phyloP scores from a whole-genome alignment of 2,329 filamentous ascomycete species.

The Cephalotrichum gorgonifer region DNA sequence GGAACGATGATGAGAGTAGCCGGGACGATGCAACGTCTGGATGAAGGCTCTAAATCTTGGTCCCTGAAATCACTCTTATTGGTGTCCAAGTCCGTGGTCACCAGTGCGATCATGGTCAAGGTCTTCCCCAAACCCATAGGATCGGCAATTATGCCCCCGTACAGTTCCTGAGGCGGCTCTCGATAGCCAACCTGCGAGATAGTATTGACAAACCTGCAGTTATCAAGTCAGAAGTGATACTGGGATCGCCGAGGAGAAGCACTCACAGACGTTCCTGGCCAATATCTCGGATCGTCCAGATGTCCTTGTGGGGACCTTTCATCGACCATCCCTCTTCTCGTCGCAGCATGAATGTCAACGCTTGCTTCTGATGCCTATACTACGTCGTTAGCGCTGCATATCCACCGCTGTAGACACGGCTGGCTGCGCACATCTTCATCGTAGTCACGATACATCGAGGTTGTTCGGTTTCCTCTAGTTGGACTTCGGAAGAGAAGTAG shows the following conservation, averaged over 20 bases:
- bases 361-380: constrained; percentile 31
- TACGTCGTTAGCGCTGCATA: background rate
- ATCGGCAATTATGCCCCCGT: constrained; percentile 34
- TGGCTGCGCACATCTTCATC: constrained; percentile 5
- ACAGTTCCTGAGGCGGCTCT: constrained; percentile 22
- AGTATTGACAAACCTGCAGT: constrained; percentile 22
- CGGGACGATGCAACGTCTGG: background rate
- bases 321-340: constrained; percentile 26
- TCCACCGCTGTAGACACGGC: constrained; percentile 11
- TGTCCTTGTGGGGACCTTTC: constrained; percentile 13
- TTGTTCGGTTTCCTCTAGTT: constrained; percentile 18
- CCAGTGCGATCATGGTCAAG: constrained; percentile 29
- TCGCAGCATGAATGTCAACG: constrained; percentile 28
- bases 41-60: background rate
- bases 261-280: constrained; percentile 12
- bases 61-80: background rate
- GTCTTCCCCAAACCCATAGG: constrained; percentile 37
- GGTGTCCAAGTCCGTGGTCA: constrained; percentile 16
- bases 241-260: background rate
- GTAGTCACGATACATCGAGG: constrained; percentile 14
- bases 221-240: background rate
- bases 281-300: constrained; percentile 20
- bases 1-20: background rate
- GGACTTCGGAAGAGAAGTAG: constrained; percentile 11
- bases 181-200: constrained; percentile 16